A percentile compares a stretch with the other conserved stretches of the same genome.
Evolutionary conservation across 345 rosid species (phyloP).

Genomic region (Bretschneidera sinensis): DNA sequence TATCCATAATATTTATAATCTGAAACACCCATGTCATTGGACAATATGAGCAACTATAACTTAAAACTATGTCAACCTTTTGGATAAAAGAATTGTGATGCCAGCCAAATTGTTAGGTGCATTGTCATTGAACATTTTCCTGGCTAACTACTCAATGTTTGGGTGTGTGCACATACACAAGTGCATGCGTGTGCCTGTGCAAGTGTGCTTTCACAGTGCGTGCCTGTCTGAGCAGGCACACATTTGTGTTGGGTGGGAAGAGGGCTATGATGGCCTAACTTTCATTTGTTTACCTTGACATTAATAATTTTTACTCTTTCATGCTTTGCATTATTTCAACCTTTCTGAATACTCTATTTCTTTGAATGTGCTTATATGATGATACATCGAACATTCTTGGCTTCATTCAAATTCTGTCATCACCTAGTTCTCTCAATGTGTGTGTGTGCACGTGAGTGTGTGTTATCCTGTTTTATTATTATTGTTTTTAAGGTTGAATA

Average conservation of each 20-base stretch:
- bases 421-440: not conserved
- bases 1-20: too few relatives aligned
- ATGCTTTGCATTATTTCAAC: not conserved
- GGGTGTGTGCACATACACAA: not conserved
- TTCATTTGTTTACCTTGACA: too few relatives aligned
- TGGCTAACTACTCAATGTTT: not conserved
- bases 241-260: too few relatives aligned
- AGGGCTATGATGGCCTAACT: too few relatives aligned
- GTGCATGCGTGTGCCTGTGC: not conserved
- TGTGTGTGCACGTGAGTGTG: not conserved
- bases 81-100: not conserved
- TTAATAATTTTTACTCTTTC: not conserved
- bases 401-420: not conserved
- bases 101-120: not conserved
- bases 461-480: not conserved
- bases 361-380: not conserved
- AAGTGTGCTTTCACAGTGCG: too few relatives aligned
- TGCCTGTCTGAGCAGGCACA: too few relatives aligned
- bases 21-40: too few relatives aligned
- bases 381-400: not conserved
- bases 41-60: too few relatives aligned
- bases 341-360: not conserved
- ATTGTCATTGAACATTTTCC: not conserved
- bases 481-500: not conserved
- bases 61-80: not conserved